A percentile compares a stretch with the other conserved stretches of the same genome.
Conservation (phyloP, 2,329 filamentous ascomycete species). For the Trichoderma endophyticum region DNA sequence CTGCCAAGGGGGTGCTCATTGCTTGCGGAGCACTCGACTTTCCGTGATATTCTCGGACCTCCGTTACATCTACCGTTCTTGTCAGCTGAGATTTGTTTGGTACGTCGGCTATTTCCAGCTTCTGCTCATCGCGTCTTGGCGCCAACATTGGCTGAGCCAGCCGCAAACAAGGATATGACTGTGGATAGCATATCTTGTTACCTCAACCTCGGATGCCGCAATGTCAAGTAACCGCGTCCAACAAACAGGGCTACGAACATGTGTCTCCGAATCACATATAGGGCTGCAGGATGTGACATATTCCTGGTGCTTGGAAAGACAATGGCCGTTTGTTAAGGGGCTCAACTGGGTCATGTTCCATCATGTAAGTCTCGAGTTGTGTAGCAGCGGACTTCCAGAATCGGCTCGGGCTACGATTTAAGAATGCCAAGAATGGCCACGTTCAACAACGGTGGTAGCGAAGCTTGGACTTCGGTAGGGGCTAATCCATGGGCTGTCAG, state of each 20-base stretch:
- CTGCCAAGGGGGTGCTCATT: background rate
- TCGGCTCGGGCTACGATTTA: background rate
- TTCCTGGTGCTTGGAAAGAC: background rate
- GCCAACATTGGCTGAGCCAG: background rate
- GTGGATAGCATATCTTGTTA: background rate
- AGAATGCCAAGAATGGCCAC: background rate
- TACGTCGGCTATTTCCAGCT: background rate
- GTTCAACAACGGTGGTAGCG: background rate
- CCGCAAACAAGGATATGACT: background rate
- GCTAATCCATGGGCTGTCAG: background rate
- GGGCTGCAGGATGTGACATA: background rate
- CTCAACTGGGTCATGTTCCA: background rate
- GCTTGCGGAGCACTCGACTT: background rate
- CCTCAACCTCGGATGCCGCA: background rate
- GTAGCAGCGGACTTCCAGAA: background rate
- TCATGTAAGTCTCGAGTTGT: background rate
- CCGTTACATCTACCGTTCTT: background rate
- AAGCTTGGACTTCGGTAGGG: background rate
- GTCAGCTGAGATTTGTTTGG: background rate
- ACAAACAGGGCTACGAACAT: background rate
- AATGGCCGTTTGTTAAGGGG: background rate
- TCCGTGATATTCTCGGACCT: constrained; percentile 2
- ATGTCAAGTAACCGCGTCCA: background rate
- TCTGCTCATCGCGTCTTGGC: background rate
- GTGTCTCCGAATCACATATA: background rate